phyloP scores from a whole-genome alignment of 2,329 filamentous ascomycete genomes.

The Trichoderma citrinoviride region DNA sequence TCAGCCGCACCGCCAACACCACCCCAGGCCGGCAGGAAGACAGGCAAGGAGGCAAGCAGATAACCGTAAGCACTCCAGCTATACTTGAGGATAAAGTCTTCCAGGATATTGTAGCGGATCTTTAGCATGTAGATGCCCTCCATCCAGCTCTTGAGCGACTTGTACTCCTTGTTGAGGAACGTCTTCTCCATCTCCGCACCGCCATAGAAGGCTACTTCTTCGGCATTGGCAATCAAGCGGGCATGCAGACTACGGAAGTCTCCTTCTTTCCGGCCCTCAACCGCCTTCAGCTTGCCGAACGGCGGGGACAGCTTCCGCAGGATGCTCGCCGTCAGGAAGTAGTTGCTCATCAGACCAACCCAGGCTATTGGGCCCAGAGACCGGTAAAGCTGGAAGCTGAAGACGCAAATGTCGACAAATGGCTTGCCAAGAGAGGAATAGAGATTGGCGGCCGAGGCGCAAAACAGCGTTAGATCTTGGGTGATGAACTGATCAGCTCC shows the following conservation, averaged over 20 bases:
- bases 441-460: slow-evolving; percentile 82
- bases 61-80: slow-evolving; percentile 99
- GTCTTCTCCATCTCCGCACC: slow-evolving; percentile 93
- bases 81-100: slow-evolving; percentile 97
- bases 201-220: slow-evolving; percentile 96
- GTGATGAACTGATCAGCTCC: slow-evolving; percentile 97
- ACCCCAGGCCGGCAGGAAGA: slow-evolving; percentile 93
- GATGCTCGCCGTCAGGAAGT: slow-evolving; percentile 89
- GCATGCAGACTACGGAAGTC: slow-evolving; percentile 92
- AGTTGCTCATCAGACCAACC: slow-evolving; percentile 83
- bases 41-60: slow-evolving; percentile 83
- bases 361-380: slow-evolving; percentile 86
- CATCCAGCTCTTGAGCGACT: slow-evolving; percentile 93
- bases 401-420: slow-evolving; percentile 93
- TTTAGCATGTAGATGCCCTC: slow-evolving; percentile 97
- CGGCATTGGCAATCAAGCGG: slow-evolving; percentile 90
- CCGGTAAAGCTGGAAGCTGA: slow-evolving; percentile 95
- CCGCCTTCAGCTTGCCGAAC: slow-evolving; percentile 94
- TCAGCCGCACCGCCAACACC: slow-evolving; percentile 74
- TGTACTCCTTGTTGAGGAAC: slow-evolving; percentile 88
- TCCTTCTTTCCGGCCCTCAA: slow-evolving; percentile 91
- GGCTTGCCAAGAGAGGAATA: slow-evolving; percentile 98
- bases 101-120: slow-evolving; percentile 97
- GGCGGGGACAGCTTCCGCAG: slow-evolving; percentile 86
- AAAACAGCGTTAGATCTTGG: slow-evolving; percentile 93